These are phyloP conservation scores for Allomyces macrogynus DNA, from an alignment of 192 early-diverging fungal genomes.

Conservation along the genomic window DNA sequence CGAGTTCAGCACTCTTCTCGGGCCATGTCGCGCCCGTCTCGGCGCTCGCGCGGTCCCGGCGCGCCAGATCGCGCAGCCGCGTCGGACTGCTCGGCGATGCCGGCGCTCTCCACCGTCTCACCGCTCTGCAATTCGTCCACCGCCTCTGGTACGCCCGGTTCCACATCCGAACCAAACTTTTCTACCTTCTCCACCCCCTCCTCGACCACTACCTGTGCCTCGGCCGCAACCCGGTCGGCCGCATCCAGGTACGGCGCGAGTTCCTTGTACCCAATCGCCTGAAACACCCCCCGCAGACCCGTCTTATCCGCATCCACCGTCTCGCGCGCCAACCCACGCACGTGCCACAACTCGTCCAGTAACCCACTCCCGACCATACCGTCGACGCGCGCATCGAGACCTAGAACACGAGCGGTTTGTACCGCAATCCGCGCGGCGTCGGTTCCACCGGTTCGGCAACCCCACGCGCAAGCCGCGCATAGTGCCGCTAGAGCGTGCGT, in stretches of 20 bases:
- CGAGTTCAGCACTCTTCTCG: too few species aligned
- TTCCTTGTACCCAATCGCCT: slow-evolving; percentile 64
- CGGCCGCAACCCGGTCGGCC: slow-evolving; percentile 6
- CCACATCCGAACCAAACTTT: slow-evolving; percentile 6
- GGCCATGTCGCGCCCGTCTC: too few species aligned
- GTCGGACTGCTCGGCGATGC: neutral
- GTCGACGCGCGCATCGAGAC: slow-evolving; percentile 63
- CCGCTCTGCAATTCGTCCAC: neutral
- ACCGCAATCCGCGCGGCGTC: slow-evolving; percentile 59
- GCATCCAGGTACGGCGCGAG: slow-evolving; percentile 49
- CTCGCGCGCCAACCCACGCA: slow-evolving; percentile 16
- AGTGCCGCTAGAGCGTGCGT: slow-evolving; percentile 42
- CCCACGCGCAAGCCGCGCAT: neutral
- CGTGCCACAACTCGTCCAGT: slow-evolving; percentile 29
- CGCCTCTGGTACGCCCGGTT: neutral
- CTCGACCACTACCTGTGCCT: neutral
- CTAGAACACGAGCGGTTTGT: slow-evolving; percentile 66
- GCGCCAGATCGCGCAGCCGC: neutral
- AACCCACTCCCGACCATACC: slow-evolving; percentile 52
- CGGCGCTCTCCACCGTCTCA: slow-evolving; percentile 1
- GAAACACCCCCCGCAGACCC: slow-evolving; percentile 5
- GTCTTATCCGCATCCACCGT: slow-evolving; percentile 7
- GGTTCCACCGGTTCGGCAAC: slow-evolving; percentile 32
- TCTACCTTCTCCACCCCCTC: neutral
- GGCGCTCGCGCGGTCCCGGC: too few species aligned